phyloP scores from a whole-genome alignment of 2,329 filamentous ascomycete genomes.

The Diaporthe amygdali region DNA sequence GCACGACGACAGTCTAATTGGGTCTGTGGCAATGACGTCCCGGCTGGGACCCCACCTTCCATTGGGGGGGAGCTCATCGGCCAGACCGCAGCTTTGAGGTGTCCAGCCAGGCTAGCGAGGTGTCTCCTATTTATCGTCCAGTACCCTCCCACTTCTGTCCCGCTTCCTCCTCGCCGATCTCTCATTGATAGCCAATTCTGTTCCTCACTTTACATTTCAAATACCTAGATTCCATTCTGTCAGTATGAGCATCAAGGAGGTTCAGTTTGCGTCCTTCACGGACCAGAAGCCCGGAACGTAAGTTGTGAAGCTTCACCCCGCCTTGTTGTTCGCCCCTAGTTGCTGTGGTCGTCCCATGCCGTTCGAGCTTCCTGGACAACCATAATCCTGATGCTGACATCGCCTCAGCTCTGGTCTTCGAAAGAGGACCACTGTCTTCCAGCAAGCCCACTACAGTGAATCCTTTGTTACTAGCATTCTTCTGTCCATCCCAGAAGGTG shows the following conservation, averaged over 20 bases:
- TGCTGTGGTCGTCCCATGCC: conserved; percentile 6
- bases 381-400: conserved; percentile 1
- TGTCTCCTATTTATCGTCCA: conserved; percentile 19
- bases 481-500: conserved; percentile 94
- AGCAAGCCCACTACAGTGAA: conserved; percentile 94
- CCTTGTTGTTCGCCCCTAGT: conserved; percentile 9
- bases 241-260: conserved; percentile 75
- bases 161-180: neutral
- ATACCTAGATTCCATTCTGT: conserved; percentile 27
- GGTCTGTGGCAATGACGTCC: conserved; percentile 21
- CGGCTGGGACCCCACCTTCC: conserved; percentile 9
- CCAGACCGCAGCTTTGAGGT: conserved; percentile 13
- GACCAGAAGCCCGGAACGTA: conserved; percentile 99
- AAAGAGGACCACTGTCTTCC: conserved; percentile 98
- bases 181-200: neutral
- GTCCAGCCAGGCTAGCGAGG: neutral
- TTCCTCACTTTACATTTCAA: neutral
- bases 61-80: conserved; percentile 15
- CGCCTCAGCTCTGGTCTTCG: conserved; percentile 85
- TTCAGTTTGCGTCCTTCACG: conserved; percentile 82
- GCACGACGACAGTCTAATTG: conserved; percentile 11
- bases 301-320: conserved; percentile 49
- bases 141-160: neutral
- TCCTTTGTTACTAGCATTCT: conserved; percentile 94
- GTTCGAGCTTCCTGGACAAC: neutral